Evolutionary conservation across 805 yeast species (phyloP).

Genomic region (Debaryomyces maramus): DNA sequence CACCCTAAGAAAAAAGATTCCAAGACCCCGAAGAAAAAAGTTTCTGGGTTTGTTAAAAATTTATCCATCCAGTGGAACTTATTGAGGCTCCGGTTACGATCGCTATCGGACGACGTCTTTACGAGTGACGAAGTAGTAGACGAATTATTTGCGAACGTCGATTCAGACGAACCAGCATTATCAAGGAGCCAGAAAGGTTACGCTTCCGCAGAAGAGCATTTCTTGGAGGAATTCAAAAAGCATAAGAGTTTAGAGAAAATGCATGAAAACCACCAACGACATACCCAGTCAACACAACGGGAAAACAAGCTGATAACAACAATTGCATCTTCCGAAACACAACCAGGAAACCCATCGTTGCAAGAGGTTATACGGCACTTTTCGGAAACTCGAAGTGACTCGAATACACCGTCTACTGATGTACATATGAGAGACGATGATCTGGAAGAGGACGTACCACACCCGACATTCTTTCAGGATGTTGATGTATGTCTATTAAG

Average conservation of each 20-base stretch:
- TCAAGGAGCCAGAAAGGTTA: constrained; percentile 18
- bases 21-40: constrained; percentile 6
- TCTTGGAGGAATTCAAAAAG: constrained; percentile 32
- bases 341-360: constrained; percentile 10
- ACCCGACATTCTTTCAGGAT: constrained; percentile 17
- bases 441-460: constrained; percentile 12
- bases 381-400: background rate
- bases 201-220: constrained; percentile 30
- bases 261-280: constrained; percentile 22
- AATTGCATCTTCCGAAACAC: constrained; percentile 9
- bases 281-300: constrained; percentile 9
- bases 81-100: constrained; percentile 33
- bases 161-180: constrained; percentile 24
- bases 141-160: constrained; percentile 48
- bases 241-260: constrained; percentile 33
- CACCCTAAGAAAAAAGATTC: constrained; percentile 6
- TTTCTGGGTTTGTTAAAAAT: constrained; percentile 34
- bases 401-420: constrained; percentile 15
- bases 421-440: constrained; percentile 11
- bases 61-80: constrained; percentile 40
- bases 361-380: constrained; percentile 26
- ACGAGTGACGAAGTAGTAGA: constrained; percentile 50
- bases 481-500: constrained; percentile 28
- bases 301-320: constrained; percentile 10
- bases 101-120: constrained; percentile 50